phyloP scores from a whole-genome alignment of 371 early-diverging fungal genomes.

The Coemansia sp. region DNA sequence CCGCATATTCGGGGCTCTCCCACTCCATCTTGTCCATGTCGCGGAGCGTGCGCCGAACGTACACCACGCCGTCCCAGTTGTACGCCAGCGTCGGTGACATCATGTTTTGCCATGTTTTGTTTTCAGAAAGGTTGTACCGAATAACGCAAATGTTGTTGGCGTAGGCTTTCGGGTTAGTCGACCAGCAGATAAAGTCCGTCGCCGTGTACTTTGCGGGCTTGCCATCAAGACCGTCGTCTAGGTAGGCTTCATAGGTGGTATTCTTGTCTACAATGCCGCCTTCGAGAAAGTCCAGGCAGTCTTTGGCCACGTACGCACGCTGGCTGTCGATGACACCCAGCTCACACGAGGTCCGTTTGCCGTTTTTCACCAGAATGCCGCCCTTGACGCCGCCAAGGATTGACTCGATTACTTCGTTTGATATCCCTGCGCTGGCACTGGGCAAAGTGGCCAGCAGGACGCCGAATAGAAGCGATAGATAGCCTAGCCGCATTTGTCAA shows the following conservation, averaged over 20 bases:
- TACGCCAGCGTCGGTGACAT: background rate
- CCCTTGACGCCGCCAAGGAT: conserved; percentile 6
- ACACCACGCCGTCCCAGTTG: background rate
- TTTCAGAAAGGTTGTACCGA: background rate
- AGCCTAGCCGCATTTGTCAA: background rate
- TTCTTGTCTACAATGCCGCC: conserved; percentile 6
- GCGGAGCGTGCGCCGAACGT: background rate
- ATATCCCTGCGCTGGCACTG: background rate
- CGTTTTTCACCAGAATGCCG: conserved; percentile 16
- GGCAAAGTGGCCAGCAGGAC: background rate
- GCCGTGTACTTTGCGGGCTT: conserved; percentile 7
- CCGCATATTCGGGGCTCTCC: background rate
- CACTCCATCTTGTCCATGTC: conserved; percentile 13
- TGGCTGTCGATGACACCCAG: conserved; percentile 15
- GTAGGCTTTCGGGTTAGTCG: conserved; percentile 9
- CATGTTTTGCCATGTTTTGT: conserved; percentile 11
- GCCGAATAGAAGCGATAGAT: background rate
- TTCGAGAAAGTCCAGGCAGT: conserved; percentile 15
- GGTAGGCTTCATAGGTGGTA: conserved; percentile 12
- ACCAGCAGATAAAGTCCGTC: background rate
- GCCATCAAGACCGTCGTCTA: conserved; percentile 13
- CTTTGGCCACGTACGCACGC: conserved; percentile 13
- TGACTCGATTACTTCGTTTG: background rate
- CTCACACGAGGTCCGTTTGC: conserved; percentile 24
- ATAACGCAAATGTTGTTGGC: conserved; percentile 23